These are phyloP conservation scores for Saccharomyces hybrid DNA, from an alignment of 1,139 yeast species.

Conservation along the genomic window DNA sequence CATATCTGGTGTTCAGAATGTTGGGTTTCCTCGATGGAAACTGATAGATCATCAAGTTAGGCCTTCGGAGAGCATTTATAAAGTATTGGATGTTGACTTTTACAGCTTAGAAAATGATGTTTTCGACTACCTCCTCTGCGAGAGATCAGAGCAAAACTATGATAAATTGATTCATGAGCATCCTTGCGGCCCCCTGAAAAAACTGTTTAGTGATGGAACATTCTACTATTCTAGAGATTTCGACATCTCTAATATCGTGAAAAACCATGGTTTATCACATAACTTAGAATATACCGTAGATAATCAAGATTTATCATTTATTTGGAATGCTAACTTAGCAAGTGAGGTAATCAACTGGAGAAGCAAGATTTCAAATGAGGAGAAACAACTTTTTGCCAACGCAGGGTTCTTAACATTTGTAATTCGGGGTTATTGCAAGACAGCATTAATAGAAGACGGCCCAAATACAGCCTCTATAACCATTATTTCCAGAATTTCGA, in stretches of 20 bases:
- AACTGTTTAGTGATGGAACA: slow-evolving; percentile 52
- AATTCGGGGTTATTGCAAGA: slow-evolving; percentile 59
- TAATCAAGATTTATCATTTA: slow-evolving; percentile 46
- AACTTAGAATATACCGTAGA: slow-evolving; percentile 38
- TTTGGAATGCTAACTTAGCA: slow-evolving; percentile 61
- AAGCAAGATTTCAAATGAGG: slow-evolving; percentile 44
- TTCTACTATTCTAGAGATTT: slow-evolving; percentile 61
- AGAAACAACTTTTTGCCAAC: slow-evolving; percentile 45
- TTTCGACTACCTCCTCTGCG: slow-evolving; percentile 38
- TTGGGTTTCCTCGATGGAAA: slow-evolving; percentile 49
- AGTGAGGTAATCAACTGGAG: slow-evolving; percentile 55
- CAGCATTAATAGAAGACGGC: slow-evolving; percentile 32
- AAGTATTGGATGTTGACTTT: slow-evolving; percentile 52
- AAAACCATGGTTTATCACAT: slow-evolving; percentile 42
- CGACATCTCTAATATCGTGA: slow-evolving; percentile 56
- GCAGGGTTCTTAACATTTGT: slow-evolving; percentile 53
- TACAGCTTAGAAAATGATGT: slow-evolving; percentile 53
- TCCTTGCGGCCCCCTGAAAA: slow-evolving; percentile 54
- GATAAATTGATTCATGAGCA: slow-evolving; percentile 40
- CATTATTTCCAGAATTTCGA: slow-evolving; percentile 58
- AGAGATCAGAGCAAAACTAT: slow-evolving; percentile 27
- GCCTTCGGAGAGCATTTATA: slow-evolving; percentile 45
- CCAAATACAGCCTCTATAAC: slow-evolving; percentile 44
- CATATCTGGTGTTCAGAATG: slow-evolving; percentile 47
- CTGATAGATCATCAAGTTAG: slow-evolving; percentile 12